Evolutionary conservation across 768 basidiomycete genomes (phyloP).

Genomic region (Amanita muscaria): DNA sequence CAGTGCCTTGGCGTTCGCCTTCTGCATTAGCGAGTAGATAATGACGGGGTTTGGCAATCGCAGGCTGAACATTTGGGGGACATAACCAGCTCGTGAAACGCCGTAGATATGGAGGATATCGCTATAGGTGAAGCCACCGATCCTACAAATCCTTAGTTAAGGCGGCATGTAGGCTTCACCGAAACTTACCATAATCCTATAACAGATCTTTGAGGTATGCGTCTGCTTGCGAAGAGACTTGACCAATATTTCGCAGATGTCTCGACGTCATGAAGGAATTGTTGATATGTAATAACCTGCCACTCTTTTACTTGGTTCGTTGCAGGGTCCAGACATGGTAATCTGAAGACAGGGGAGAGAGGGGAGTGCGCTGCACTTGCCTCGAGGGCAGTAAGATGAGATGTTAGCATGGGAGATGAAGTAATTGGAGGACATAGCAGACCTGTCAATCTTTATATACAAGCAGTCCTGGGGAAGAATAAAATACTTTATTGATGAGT

Average conservation of each 20-base stretch:
- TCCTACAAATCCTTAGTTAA: constrained; percentile 33
- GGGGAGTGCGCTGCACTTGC: constrained; percentile 41
- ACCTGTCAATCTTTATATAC: background rate
- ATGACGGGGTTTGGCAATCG: constrained; percentile 65
- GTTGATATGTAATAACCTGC: constrained; percentile 52
- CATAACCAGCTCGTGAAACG: constrained; percentile 65
- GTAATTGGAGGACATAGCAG: constrained; percentile 4
- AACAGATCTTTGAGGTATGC: constrained; percentile 47
- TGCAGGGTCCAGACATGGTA: constrained; percentile 40
- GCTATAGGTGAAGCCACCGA: constrained; percentile 62
- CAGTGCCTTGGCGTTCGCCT: constrained; percentile 53
- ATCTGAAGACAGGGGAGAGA: constrained; percentile 47
- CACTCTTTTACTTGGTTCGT: constrained; percentile 41
- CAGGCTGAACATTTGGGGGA: constrained; percentile 72
- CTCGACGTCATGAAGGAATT: constrained; percentile 62
- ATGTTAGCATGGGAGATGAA: constrained; percentile 28
- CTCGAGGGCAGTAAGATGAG: constrained; percentile 60
- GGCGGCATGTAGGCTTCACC: constrained; percentile 6
- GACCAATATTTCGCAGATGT: constrained; percentile 58
- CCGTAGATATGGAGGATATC: constrained; percentile 74
- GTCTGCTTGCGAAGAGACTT: constrained; percentile 31
- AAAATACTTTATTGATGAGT: too few relatives aligned
- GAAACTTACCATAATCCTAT: constrained; percentile 60
- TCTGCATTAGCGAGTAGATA: constrained; percentile 57
- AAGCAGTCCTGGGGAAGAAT: too few relatives aligned